Conservation (phyloP, 129 eudicot species). For the Glebionis coronaria region DNA sequence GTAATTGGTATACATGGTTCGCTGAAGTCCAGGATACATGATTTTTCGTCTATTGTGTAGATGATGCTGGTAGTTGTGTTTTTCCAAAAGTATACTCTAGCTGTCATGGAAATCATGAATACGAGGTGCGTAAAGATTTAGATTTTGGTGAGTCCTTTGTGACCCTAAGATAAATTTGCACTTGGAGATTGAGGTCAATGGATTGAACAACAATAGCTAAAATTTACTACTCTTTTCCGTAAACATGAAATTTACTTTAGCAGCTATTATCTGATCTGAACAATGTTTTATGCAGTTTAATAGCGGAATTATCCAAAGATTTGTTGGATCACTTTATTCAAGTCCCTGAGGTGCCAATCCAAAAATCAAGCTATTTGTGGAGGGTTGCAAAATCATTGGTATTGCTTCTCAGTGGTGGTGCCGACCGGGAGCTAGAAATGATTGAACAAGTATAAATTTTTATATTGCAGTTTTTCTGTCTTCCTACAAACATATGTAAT, state of each 20-base stretch:
- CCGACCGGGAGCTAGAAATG: constrained; percentile 84
- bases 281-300: constrained; percentile 49
- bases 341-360: constrained; percentile 37
- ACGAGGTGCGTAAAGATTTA: constrained; percentile 7
- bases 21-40: no score
- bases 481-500: neutral
- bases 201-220: constrained; percentile 25
- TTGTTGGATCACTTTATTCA: constrained; percentile 59
- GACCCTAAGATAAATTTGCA: constrained; percentile 56
- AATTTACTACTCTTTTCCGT: no score
- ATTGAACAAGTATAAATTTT: constrained; percentile 69
- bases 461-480: neutral
- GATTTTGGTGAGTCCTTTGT: constrained; percentile 25
- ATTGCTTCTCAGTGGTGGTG: constrained; percentile 72
- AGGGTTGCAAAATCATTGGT: constrained; percentile 53
- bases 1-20: no score
- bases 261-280: neutral
- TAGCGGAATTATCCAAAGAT: constrained; percentile 84
- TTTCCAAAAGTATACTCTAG: constrained; percentile 57
- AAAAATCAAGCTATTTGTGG: constrained; percentile 51
- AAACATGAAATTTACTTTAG: neutral
- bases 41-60: constrained; percentile 25
- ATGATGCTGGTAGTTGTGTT: constrained; percentile 59
- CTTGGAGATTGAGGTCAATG: constrained; percentile 68
- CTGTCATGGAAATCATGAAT: constrained; percentile 36